Evolutionary conservation across 371 early-diverging fungal species (phyloP).

Genomic region (Enterospora canceri): DNA sequence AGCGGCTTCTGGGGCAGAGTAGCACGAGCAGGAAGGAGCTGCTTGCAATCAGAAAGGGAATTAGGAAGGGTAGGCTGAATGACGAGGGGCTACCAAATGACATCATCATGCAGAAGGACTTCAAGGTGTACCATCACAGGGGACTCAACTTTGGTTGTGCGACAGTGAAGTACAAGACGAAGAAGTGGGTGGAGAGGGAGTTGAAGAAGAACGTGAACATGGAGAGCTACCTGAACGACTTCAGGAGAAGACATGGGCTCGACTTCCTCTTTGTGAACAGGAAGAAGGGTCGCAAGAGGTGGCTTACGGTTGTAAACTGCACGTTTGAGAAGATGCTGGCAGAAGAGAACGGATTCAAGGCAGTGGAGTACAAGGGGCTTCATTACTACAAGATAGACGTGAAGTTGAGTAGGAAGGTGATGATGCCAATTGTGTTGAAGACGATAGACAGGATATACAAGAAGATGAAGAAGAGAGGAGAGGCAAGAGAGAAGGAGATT

Average conservation of each 20-base stretch:
- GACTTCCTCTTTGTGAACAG: conserved; percentile 41
- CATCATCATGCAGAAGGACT: conserved; percentile 44
- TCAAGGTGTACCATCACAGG: conserved; percentile 25
- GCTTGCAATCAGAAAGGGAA: conserved; percentile 11
- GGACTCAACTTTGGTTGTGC: conserved; percentile 37
- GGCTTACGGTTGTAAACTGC: conserved; percentile 28
- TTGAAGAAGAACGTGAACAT: conserved; percentile 9
- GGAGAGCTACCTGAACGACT: conserved; percentile 8
- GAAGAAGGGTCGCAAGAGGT: conserved; percentile 19
- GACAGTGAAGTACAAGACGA: conserved; percentile 41
- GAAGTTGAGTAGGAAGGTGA: conserved; percentile 33
- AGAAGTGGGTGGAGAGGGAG: conserved; percentile 47
- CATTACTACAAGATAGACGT: conserved; percentile 26
- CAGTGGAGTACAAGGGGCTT: conserved; percentile 29
- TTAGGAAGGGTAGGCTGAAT: conserved; percentile 35
- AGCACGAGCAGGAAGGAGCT: conserved; percentile 27
- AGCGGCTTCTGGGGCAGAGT: conserved; percentile 24
- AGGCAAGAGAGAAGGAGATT: neutral
- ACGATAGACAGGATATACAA: conserved; percentile 10
- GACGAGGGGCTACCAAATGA: conserved; percentile 17
- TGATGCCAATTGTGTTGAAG: conserved; percentile 29
- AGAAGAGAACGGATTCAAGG: conserved; percentile 9
- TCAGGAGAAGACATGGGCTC: conserved; percentile 24
- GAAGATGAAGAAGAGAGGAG: conserved; percentile 2
- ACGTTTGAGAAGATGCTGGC: conserved; percentile 17